Conservation (phyloP, 345 rosid species). For the Salix koriyanagi region DNA sequence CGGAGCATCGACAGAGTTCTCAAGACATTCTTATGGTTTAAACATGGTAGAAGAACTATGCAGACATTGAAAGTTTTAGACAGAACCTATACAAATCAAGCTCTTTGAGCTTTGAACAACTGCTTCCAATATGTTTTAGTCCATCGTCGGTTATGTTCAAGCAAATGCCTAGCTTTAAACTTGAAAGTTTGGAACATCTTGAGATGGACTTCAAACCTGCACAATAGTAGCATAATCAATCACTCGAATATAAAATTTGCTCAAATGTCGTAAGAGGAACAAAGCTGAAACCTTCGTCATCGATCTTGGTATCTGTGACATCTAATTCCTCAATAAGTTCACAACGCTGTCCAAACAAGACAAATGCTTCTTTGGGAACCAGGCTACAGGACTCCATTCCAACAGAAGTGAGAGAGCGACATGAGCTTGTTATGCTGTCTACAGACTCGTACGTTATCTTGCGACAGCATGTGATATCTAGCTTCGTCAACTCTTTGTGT, state of each 20-base stretch:
- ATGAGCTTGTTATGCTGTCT: constrained; percentile 40
- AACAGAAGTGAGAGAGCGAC: constrained; percentile 42
- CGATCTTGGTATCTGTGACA: constrained; percentile 65
- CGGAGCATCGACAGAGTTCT: too few species aligned
- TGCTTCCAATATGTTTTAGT: constrained; percentile 41
- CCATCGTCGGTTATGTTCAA: constrained; percentile 53
- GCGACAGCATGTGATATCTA: constrained; percentile 71
- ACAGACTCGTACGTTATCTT: constrained; percentile 55
- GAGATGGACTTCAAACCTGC: constrained; percentile 63
- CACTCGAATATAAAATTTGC: neutral
- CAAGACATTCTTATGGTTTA: too few species aligned
- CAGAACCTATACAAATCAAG: constrained; percentile 60
- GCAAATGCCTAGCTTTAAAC: constrained; percentile 62
- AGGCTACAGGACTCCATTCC: constrained; percentile 64
- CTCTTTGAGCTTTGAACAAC: constrained; percentile 55
- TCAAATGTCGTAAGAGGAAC: neutral
- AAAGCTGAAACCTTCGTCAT: constrained; percentile 53
- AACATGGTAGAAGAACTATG: too few species aligned
- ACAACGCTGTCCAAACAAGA: constrained; percentile 54
- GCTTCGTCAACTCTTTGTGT: constrained; percentile 49
- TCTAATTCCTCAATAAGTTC: constrained; percentile 62
- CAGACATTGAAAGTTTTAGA: neutral
- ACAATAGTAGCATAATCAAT: constrained; percentile 8
- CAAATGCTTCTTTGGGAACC: constrained; percentile 56
- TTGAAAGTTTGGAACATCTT: constrained; percentile 44